These are phyloP conservation scores for Odontarrhena argentea DNA, from an alignment of 345 rosid species.

Conservation along the genomic window DNA sequence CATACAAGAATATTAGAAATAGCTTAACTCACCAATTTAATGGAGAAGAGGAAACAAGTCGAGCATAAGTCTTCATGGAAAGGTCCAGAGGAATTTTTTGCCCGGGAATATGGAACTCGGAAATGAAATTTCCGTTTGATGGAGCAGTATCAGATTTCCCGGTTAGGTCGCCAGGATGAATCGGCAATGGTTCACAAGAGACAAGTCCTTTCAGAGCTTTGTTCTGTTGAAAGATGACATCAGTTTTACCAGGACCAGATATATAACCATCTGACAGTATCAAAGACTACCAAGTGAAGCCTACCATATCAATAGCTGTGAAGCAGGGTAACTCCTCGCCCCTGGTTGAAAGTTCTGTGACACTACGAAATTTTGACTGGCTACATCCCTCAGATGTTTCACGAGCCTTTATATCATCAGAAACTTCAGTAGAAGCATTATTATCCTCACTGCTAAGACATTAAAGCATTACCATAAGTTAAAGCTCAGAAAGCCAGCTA, in stretches of 20 bases:
- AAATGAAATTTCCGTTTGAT: constrained; percentile 46
- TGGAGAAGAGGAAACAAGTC: constrained; percentile 62
- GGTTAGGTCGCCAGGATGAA: constrained; percentile 43
- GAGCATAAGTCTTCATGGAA: constrained; percentile 76
- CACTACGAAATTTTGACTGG: constrained; percentile 73
- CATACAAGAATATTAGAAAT: constrained; percentile 14
- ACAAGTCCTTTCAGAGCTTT: constrained; percentile 88
- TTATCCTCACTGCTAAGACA: constrained; percentile 49
- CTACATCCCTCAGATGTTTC: constrained; percentile 58
- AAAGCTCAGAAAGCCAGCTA: not conserved
- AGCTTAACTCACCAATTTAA: constrained; percentile 61
- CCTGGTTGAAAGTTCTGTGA: constrained; percentile 72
- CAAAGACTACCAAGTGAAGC: constrained; percentile 26
- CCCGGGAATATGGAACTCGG: constrained; percentile 60
- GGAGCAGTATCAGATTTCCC: constrained; percentile 48
- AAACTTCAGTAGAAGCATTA: constrained; percentile 48
- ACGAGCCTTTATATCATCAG: constrained; percentile 42
- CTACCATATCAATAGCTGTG: constrained; percentile 80
- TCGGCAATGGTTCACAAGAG: constrained; percentile 47
- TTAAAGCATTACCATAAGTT: constrained; percentile 22
- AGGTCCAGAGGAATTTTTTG: constrained; percentile 77
- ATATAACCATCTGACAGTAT: constrained; percentile 15
- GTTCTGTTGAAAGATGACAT: constrained; percentile 51
- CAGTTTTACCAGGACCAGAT: constrained; percentile 18
- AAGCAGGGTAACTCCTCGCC: constrained; percentile 55